Evolutionary conservation across 495 filamentous ascomycete genomes (phyloP), one percentile per base, ranked within the genome.

Genomic region (Rostrohypoxylon terebratum): DNA sequence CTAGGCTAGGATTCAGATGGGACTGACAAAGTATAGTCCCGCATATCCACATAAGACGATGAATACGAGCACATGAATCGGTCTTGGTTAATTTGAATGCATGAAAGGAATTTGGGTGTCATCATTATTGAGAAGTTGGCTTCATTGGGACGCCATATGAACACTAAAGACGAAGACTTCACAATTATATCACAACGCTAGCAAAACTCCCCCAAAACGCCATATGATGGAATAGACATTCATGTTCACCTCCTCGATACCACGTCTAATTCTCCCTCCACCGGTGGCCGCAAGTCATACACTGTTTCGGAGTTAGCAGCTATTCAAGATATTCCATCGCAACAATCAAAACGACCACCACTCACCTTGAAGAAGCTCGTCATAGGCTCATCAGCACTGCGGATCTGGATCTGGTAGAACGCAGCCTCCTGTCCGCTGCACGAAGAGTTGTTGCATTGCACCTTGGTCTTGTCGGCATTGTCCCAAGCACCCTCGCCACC

Each of bases 351-450:
- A 50, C 28, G 2, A 18, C 59, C 4, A 42, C 11, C n/a, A 64
- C 85, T 59, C 71, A 94, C 93, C 91, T 92, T 94, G 79, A 91
- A 94, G 81, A 99, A 98, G 44, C 87, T 93, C 53, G 96, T 99
- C 94, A 97, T 97, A 59, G 96, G 96, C 86, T 99, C 96, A 82
- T 99, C 96, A 44, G 96, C 96, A 83, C 93, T 97, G 65, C 96
- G 90, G 82, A 97, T 98, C 87, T 99, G 96, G 74, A 98, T 89
- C 87, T 95, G 92, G 83, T 94, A 96, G 87, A 93, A 98, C 66
- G 93, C 96, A 38, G 96, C 96, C 82, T 92, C 87, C 54, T 86
- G 82, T 33, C 92, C 91, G 66, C 90, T 85, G 82, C 96, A 99
- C 47, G 85, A 82, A 40, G 92, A 89, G 53, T 86, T 86, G 10